Percentiles rank a stretch among this genome's conserved stretches.
Evolutionary conservation across 2,329 filamentous ascomycete genomes (phyloP).

Genomic region (Paecilomyces sp.): DNA sequence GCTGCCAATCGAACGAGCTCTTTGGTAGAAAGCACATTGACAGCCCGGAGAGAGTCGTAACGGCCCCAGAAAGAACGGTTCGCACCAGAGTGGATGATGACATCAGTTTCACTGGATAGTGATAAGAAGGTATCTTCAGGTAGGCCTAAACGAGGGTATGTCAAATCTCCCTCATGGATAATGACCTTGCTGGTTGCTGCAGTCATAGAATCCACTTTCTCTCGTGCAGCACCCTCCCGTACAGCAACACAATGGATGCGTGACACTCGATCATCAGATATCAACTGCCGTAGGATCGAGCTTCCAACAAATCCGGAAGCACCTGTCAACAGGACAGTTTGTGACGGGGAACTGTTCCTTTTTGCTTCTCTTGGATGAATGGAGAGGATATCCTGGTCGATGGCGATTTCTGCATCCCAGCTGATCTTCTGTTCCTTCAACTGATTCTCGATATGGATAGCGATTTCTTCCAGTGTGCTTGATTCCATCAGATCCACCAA

Average conservation of each 20-base stretch:
- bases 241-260: background rate
- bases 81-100: slow-evolving; percentile 10
- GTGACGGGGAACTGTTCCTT: background rate
- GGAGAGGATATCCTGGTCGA: background rate
- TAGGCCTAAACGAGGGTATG: slow-evolving; percentile 2
- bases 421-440: background rate
- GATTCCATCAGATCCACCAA: background rate
- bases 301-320: background rate
- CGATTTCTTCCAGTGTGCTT: background rate
- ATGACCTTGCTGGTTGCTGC: slow-evolving; percentile 3
- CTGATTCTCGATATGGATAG: background rate
- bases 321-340: background rate
- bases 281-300: background rate
- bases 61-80: slow-evolving; percentile 19
- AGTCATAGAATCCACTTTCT: background rate
- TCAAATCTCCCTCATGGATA: slow-evolving; percentile 4
- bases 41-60: slow-evolving; percentile 18
- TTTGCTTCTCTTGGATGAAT: background rate
- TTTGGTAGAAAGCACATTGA: slow-evolving; percentile 19
- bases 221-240: background rate
- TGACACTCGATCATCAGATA: background rate
- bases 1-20: slow-evolving; percentile 17
- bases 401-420: slow-evolving; percentile 1
- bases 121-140: background rate
- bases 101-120: slow-evolving; percentile 1